Base-by-base conservation (phyloP, 345 rosid species). In the Lumnitzera racemosa region DNA sequence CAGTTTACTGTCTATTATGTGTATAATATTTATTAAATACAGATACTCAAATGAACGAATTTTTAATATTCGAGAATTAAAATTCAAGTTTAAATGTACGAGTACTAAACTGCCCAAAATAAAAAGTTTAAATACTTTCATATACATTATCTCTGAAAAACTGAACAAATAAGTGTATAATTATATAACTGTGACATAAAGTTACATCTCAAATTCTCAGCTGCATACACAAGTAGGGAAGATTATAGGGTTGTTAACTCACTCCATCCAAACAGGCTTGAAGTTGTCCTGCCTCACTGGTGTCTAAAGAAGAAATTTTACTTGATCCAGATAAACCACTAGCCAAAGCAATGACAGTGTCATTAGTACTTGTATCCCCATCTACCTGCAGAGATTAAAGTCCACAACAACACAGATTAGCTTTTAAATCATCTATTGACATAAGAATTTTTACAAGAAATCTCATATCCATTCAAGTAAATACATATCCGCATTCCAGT, bases 331-430 rank as follows among this genome's bases (percentile, higher is more conserved):
- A 83, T 31, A 90, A 64, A 17, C 99, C 90, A 58, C 97, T 94
- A 15, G 95, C 95, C 76, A 94, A 78, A 69, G 96, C 95, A 67
- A 90, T 78, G 65, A 94, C 86, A 61, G 92, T 83, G 70, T 94
- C 97, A 24, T 94, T 94, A 59, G 97, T 86, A 70, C 96, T 90
- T 23, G 99, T 88, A 79, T 84, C 97, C 47, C 99, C 97, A 78
- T 94, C 97, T 61, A 94, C 97, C 97, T 94, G 74, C 27, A 61
- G 61, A n/a, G 69, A 24, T 61, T 57, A 23, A 64, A 71, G 56
- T 24, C 1, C 14, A 46, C 31, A 27, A 27, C 5, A 27, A 65
- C 54, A 48, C 61, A 73, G 16, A 17, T 41, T 24, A 63, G 27
- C 15, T 36, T 24, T 27, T 49, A 70, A 54, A 47, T 56, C 12